Conservation (phyloP, 1,284 basidiomycete genomes). For the Puccinia hordei region DNA sequence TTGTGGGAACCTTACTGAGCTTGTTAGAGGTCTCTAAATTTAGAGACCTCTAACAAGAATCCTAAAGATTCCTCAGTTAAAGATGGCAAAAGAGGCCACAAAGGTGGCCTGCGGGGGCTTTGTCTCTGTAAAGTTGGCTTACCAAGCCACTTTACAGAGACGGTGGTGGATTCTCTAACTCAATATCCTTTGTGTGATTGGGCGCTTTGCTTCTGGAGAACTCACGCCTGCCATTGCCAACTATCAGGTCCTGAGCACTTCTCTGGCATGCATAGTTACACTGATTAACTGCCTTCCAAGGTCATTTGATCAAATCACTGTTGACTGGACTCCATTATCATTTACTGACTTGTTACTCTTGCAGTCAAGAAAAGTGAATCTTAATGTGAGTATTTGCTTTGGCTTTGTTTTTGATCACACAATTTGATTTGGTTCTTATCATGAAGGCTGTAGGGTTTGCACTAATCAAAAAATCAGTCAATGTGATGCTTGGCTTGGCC, state of each 20-base stretch:
- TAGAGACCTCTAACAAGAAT: too few relatives aligned
- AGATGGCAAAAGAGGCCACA: too few relatives aligned
- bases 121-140: too few relatives aligned
- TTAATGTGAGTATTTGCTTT: conserved; percentile 26
- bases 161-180: too few relatives aligned
- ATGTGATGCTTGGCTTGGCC: conserved; percentile 36
- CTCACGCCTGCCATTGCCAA: background rate
- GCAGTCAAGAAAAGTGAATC: conserved; percentile 1
- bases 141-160: too few relatives aligned
- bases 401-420: background rate
- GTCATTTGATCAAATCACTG: background rate
- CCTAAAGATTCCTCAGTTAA: too few relatives aligned
- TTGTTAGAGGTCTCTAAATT: too few relatives aligned
- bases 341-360: conserved; percentile 22
- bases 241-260: conserved; percentile 17
- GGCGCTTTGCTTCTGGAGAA: background rate
- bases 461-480: conserved; percentile 18
- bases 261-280: conserved; percentile 26
- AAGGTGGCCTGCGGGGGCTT: too few relatives aligned
- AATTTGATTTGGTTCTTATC: conserved; percentile 28
- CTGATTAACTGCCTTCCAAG: conserved; percentile 8
- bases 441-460: conserved; percentile 44
- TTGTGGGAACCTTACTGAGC: too few relatives aligned
- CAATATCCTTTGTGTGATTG: conserved; percentile 18
- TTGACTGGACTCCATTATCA: conserved; percentile 33